phyloP scores from a whole-genome alignment of 257 asterid species.

The Solanum chiquidenum region DNA sequence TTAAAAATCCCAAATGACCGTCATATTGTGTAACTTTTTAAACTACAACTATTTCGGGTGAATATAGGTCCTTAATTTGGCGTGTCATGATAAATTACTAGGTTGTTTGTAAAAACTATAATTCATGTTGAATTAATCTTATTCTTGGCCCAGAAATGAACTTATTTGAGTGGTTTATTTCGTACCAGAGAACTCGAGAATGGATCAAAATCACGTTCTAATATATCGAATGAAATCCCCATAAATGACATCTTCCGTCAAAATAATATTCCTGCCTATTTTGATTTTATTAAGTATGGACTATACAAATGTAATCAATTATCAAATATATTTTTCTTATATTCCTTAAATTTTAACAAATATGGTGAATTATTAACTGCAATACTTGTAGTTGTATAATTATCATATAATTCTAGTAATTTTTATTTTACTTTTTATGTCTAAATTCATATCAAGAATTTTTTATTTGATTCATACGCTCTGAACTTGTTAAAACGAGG shows the following conservation, averaged over 20 bases:
- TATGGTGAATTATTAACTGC: background rate
- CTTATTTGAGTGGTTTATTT: background rate
- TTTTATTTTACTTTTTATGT: no score
- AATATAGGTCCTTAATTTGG: background rate
- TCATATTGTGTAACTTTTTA: background rate
- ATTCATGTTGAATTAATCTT: background rate
- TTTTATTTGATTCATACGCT: background rate
- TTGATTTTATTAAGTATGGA: background rate
- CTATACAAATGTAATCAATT: background rate
- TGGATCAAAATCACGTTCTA: rapidly evolving
- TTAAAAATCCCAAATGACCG: background rate
- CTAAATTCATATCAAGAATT: background rate
- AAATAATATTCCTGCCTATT: background rate
- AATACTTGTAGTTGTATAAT: background rate
- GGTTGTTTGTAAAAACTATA: no score
- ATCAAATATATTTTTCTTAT: background rate
- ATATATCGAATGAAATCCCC: background rate
- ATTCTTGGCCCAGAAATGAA: background rate
- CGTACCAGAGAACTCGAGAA: background rate
- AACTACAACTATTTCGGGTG: background rate
- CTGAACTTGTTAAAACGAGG: background rate
- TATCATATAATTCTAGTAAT: no score
- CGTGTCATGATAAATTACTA: background rate
- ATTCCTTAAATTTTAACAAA: background rate
- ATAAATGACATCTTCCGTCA: background rate